Base-by-base conservation (phyloP, 495 filamentous ascomycete species). In the Staphylotrichum tortipilum region DNA sequence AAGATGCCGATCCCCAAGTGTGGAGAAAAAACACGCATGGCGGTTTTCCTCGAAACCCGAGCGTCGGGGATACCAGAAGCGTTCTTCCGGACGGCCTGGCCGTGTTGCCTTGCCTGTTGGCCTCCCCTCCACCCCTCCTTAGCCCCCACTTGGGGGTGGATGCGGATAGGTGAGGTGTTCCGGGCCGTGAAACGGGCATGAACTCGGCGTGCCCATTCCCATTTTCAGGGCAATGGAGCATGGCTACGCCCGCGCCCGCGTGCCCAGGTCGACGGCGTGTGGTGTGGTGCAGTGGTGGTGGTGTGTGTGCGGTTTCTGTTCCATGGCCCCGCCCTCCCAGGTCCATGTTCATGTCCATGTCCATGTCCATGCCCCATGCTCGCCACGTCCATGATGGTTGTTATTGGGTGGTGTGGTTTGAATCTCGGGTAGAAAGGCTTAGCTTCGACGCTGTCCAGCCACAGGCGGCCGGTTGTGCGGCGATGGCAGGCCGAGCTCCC, bases 51-150 rank as follows among this genome's bases (percentile, higher is more conserved):
- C 29, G 50, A 39, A 47, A 43, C 35, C 43, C n/a, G 31, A 45
- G 21, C 24, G 21, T 45, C 33, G 30, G 39, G 26, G 19, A 36
- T 63, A 63, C 60, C 56, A 54, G 54, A 63, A 59, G 38, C 19
- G 34, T 59, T 57, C 52, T 46, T 53, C 63, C 55, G 59, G 49
- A 41, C 42, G 48, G 40, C 23, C 39, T 47, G 14, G 15, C 18
- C 28, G 22, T 26, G 21, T 15, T 12, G 36, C 22, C 12, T n/a
- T n/a, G n/a, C n/a, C n/a, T n/a, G n/a, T n/a, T n/a, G n/a, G n/a
- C n/a, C n/a, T n/a, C n/a, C n/a, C n/a, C n/a, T n/a, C n/a, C n/a
- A n/a, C n/a, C n/a, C n/a, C n/a, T n/a, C n/a, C n/a, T n/a, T n/a
- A n/a, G n/a, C n/a, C n/a, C n/a, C n/a, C n/a, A n/a, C n/a, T n/a